Evolutionary conservation across 2,329 filamentous ascomycete species (phyloP).

Genomic region (Cercospora beticola): DNA sequence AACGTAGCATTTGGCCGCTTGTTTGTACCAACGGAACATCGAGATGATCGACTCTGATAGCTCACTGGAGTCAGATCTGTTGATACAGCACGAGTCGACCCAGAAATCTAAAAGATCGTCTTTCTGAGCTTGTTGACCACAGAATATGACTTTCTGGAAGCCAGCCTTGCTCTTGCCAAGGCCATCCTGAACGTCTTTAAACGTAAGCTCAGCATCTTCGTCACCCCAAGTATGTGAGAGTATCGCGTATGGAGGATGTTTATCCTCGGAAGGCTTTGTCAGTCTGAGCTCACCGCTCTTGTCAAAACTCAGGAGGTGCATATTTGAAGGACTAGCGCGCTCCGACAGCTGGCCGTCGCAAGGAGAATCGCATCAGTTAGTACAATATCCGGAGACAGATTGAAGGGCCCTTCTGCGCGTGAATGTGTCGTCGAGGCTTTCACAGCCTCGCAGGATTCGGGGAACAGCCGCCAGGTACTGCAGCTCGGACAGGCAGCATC

Average conservation of each 20-base stretch:
- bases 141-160: background rate
- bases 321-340: too few relatives aligned
- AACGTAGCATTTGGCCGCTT: background rate
- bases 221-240: slow-evolving; percentile 10
- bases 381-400: too few relatives aligned
- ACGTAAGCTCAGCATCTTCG: slow-evolving; percentile 1
- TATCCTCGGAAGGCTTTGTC: too few relatives aligned
- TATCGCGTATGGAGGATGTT: background rate
- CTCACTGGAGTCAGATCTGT: too few relatives aligned
- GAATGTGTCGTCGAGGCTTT: background rate
- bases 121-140: background rate
- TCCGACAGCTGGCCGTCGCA: too few relatives aligned
- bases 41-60: too few relatives aligned
- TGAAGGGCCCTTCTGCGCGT: too few relatives aligned
- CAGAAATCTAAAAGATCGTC: background rate
- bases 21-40: slow-evolving; percentile 2
- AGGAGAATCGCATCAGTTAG: too few relatives aligned
- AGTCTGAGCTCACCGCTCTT: background rate
- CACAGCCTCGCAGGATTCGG: background rate
- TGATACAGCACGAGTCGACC: slow-evolving; percentile 10
- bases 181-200: background rate
- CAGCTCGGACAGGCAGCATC: too few relatives aligned
- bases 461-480: background rate
- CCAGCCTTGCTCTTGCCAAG: background rate
- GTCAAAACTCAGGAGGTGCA: background rate